Conservation (phyloP, 345 rosid species). For the Cardamine occulta region DNA sequence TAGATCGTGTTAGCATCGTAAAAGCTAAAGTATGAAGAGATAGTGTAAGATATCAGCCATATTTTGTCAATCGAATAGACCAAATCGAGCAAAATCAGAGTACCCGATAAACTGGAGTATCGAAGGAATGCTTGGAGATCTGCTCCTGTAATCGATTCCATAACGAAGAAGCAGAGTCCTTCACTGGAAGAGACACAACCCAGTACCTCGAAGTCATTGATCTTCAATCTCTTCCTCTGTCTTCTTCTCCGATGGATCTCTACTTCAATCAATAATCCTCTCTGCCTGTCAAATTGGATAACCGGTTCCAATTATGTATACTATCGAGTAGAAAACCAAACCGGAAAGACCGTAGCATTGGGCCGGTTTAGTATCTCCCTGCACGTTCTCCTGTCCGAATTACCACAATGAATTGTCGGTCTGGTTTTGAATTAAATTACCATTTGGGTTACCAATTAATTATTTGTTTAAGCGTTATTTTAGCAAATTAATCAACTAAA, state of each 20-base stretch:
- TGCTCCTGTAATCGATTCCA: conserved; percentile 87
- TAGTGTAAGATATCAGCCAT: conserved; percentile 10
- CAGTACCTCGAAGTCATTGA: conserved; percentile 91
- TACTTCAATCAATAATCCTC: conserved; percentile 35
- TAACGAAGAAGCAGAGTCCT: conserved; percentile 69
- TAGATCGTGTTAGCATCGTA: not conserved
- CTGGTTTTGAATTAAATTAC: not conserved
- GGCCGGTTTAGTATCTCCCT: conserved; percentile 38
- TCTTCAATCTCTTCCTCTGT: conserved; percentile 4
- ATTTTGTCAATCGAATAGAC: not conserved
- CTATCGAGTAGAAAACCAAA: not conserved
- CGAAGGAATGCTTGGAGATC: conserved; percentile 94
- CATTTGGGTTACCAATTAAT: not conserved
- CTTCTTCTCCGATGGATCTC: conserved; percentile 43
- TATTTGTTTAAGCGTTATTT: too few relatives aligned
- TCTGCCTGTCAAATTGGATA: conserved; percentile 39
- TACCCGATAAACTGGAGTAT: conserved; percentile 96
- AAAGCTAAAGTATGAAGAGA: not conserved
- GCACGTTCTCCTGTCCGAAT: conserved; percentile 33
- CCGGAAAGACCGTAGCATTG: conserved; percentile 8
- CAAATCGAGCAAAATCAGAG: conserved; percentile 20
- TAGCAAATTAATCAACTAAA: too few relatives aligned
- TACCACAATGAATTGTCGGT: not conserved
- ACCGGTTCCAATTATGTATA: conserved; percentile 38
- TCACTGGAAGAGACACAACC: conserved; percentile 89